A percentile compares a stretch with the other conserved stretches of the same genome.
Evolutionary conservation across 129 eudicot species (phyloP).

Genomic region (Kitagawia praeruptora): DNA sequence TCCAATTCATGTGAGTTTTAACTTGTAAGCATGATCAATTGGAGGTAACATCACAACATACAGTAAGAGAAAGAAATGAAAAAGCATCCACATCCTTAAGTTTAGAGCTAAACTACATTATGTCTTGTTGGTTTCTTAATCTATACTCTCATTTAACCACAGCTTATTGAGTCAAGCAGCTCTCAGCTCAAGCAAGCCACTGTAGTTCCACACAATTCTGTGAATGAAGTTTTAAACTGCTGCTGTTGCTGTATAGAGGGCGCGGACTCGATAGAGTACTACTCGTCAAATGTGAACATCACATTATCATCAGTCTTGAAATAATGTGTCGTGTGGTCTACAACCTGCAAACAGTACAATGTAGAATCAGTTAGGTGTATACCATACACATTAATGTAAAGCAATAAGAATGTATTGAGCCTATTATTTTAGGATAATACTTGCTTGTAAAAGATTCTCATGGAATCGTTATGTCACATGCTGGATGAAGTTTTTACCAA

Average conservation of each 20-base stretch:
- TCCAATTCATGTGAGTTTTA: not conserved
- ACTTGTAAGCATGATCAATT: not conserved
- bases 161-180: not conserved
- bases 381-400: not conserved
- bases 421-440: not conserved
- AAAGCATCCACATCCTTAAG: not conserved
- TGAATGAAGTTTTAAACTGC: not conserved
- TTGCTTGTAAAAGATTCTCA: not conserved
- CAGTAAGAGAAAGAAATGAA: too few relatives aligned
- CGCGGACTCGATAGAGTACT: not conserved
- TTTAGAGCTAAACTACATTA: not conserved
- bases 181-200: not conserved
- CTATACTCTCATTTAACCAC: not conserved
- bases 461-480: not conserved
- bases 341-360: conserved; percentile 44
- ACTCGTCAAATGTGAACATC: not conserved
- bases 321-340: conserved; percentile 73
- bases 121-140: not conserved
- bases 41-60: not conserved
- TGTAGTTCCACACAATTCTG: not conserved
- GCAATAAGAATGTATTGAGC: not conserved
- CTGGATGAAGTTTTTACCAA: not conserved
- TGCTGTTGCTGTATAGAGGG: not conserved
- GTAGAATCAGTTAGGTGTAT: not conserved
- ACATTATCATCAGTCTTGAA: conserved; percentile 46